These are phyloP conservation scores for Termitomyces sp. DNA, from an alignment of 768 basidiomycete genomes.

Conservation along the genomic window DNA sequence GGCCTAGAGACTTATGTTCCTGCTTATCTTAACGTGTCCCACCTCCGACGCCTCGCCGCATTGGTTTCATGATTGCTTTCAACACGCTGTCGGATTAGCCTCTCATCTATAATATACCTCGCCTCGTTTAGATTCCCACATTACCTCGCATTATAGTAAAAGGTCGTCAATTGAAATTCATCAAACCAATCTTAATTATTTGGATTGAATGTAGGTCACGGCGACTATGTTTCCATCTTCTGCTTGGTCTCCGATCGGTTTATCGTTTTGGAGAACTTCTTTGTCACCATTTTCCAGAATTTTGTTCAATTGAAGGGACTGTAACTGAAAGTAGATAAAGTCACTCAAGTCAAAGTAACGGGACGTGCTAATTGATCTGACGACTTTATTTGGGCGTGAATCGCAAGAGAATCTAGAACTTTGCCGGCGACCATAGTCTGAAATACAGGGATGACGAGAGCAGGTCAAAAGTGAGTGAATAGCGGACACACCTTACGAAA, in stretches of 20 bases:
- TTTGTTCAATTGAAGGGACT: conserved; percentile 42
- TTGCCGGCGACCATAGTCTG: conserved; percentile 57
- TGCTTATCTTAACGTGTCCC: conserved; percentile 86
- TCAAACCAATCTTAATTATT: background rate
- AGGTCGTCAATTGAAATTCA: background rate
- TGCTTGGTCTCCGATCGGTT: conserved; percentile 43
- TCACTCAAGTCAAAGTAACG: background rate
- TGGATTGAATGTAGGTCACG: background rate
- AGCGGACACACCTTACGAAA: conserved; percentile 55
- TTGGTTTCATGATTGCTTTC: conserved; percentile 61
- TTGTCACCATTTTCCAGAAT: conserved; percentile 21
- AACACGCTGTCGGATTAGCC: conserved; percentile 12
- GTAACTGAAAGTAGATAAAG: background rate
- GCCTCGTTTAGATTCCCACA: conserved; percentile 39
- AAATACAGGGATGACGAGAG: background rate
- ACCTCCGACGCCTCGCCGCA: conserved; percentile 83
- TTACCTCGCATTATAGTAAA: conserved; percentile 26
- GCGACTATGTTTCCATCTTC: conserved; percentile 46
- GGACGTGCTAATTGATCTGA: conserved; percentile 29
- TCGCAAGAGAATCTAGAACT: conserved; percentile 54
- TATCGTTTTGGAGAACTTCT: conserved; percentile 42
- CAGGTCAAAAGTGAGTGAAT: background rate
- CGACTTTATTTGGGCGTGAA: conserved; percentile 29
- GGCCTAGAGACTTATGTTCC: conserved; percentile 97
- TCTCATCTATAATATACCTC: conserved; percentile 43